phyloP scores from a whole-genome alignment of 306 rosid genomes.

The Acacia confusa region DNA sequence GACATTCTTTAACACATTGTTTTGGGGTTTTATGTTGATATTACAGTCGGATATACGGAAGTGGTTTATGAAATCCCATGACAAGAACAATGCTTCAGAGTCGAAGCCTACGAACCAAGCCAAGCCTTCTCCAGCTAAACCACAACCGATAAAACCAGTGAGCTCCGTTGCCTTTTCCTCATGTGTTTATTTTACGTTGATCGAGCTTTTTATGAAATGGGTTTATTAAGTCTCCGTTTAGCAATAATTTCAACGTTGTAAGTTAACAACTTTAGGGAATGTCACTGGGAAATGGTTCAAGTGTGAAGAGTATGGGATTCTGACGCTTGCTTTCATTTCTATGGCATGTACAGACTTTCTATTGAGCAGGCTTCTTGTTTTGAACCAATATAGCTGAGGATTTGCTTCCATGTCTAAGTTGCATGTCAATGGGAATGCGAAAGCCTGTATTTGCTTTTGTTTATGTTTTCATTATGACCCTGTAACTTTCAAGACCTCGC shows the following conservation, averaged over 20 bases:
- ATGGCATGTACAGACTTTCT: neutral
- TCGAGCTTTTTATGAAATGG: neutral
- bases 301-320: slow-evolving; percentile 12
- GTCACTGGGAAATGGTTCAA: neutral
- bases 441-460: neutral
- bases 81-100: slow-evolving; percentile 48
- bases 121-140: slow-evolving; percentile 47
- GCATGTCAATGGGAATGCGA: neutral
- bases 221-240: neutral
- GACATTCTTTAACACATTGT: neutral
- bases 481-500: neutral
- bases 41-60: slow-evolving; percentile 76
- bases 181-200: neutral
- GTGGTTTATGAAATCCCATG: slow-evolving; percentile 96
- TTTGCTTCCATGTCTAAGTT: slow-evolving; percentile 25
- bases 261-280: slow-evolving; percentile 6
- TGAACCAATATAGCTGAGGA: neutral
- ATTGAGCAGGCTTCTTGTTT: neutral
- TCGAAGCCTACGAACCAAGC: slow-evolving; percentile 46
- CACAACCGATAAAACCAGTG: slow-evolving; percentile 50
- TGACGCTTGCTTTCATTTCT: neutral
- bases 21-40: slow-evolving; percentile 1
- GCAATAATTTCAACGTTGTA: slow-evolving; percentile 8
- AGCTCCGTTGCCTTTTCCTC: slow-evolving; percentile 12
- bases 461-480: neutral